Base-by-base conservation (phyloP, 2,329 filamentous ascomycete genomes). In the Phaeophleospora eucalypticola region DNA sequence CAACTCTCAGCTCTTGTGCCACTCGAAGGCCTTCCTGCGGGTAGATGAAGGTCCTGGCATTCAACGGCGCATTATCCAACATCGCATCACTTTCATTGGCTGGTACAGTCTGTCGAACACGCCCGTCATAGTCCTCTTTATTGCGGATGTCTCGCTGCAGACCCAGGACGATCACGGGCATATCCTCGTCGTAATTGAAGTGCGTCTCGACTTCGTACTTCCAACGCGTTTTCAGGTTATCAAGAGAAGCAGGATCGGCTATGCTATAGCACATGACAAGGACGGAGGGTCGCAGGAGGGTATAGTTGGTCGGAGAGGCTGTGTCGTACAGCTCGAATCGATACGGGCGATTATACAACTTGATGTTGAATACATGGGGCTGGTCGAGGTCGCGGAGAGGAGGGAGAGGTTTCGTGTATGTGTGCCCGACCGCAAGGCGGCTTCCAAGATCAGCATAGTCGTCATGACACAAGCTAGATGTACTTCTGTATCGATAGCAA, bases 241-340 rank as follows among this genome's bases (percentile, higher is more conserved):
- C 57, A 9, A 83, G 64, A 0, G 73, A 76, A 2, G 64, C 59
- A 40, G 78, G 73, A n/a, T 73, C 71, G 3, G 74, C 72, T 42
- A 83, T 76, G 55, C 79, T 76, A 61, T 76, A 83, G 56, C 79
- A 79, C 21, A 83, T 66, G 17, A 83, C 71, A 12, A 82, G 69
- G 43, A 82, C 71, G 35, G 74, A 65, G 0, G 80, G 80, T 2
- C 63, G 62, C 0, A 81, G 64, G 7, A 78, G 71, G 8, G 78
- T 74, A 68, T 79, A 82, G 52, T 77, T 72, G n/a, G 75, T 73
- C 0, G 80, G 74, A 32, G 72, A 77, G 3, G 75, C 68, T 18
- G 79, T 80, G 58, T 83, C 78, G 64, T 73, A 78, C 62, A 81
- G 72, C 45, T 77, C 69, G 49, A 82, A 69, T 8, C 71, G 71